Evolutionary conservation across 768 basidiomycete genomes (phyloP).

Genomic region (Boletus coccyginus): DNA sequence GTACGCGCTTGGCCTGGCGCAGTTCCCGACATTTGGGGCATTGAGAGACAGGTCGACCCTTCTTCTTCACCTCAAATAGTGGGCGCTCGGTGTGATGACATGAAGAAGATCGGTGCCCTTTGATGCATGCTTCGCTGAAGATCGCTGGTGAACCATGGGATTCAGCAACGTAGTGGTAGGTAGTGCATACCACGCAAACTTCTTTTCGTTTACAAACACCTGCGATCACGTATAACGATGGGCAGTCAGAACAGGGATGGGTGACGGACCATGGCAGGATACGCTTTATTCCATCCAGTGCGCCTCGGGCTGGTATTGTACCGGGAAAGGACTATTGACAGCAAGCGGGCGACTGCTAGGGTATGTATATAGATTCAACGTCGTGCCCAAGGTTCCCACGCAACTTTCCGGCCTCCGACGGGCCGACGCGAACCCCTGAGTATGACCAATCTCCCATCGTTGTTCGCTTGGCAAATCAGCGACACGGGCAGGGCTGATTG

Average conservation of each 20-base stretch:
- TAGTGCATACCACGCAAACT: slow-evolving; percentile 65
- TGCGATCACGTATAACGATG: slow-evolving; percentile 14
- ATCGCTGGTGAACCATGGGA: slow-evolving; percentile 11
- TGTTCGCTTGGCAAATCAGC: too few relatives aligned
- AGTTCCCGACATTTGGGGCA: slow-evolving; percentile 82
- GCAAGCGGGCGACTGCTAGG: neutral
- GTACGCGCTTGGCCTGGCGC: slow-evolving; percentile 74
- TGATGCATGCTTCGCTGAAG: slow-evolving; percentile 85
- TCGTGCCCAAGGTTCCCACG: too few relatives aligned
- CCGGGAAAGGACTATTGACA: neutral
- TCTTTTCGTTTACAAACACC: slow-evolving; percentile 77
- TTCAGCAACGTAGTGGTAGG: neutral
- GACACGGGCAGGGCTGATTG: too few relatives aligned
- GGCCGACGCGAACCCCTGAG: too few relatives aligned
- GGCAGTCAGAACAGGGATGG: neutral
- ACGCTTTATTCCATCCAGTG: slow-evolving; percentile 13
- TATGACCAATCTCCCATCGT: too few relatives aligned
- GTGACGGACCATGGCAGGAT: slow-evolving; percentile 21
- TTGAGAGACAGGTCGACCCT: slow-evolving; percentile 89
- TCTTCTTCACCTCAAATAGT: slow-evolving; percentile 91
- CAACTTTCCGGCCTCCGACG: too few relatives aligned
- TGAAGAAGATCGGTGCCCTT: slow-evolving; percentile 88
- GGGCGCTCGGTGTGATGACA: slow-evolving; percentile 87
- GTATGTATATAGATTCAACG: too few relatives aligned
- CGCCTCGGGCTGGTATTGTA: neutral